Evolutionary conservation across 805 yeast species (phyloP).

Genomic region (Isabelozyma rhagii): DNA sequence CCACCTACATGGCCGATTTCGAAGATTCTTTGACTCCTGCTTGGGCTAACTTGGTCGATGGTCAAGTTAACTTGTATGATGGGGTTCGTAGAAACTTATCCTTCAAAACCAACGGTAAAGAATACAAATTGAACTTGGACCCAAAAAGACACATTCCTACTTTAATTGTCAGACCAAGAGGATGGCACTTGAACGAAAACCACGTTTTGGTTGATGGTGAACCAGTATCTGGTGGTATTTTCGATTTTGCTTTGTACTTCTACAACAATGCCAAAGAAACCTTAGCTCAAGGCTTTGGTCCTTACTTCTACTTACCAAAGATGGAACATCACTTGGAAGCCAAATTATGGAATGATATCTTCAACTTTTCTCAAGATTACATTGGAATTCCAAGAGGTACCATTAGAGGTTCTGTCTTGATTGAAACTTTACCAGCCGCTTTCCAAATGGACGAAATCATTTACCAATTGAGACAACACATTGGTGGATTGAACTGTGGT

Average conservation of each 20-base stretch:
- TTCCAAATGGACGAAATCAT: conserved; percentile 85
- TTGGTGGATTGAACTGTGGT: conserved; percentile 82
- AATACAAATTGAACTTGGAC: conserved; percentile 40
- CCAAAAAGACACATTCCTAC: conserved; percentile 66
- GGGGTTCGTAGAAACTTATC: conserved; percentile 65
- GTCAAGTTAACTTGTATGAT: conserved; percentile 76
- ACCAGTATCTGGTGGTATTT: conserved; percentile 72
- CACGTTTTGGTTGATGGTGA: conserved; percentile 71
- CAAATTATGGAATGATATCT: conserved; percentile 77
- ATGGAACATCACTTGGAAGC: conserved; percentile 87
- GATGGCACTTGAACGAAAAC: conserved; percentile 80
- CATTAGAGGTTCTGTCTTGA: conserved; percentile 75
- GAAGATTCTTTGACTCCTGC: conserved; percentile 86
- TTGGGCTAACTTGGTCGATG: conserved; percentile 75
- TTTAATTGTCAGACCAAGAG: conserved; percentile 81
- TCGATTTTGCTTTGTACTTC: conserved; percentile 78
- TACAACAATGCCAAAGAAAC: conserved; percentile 68
- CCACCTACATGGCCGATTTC: conserved; percentile 83
- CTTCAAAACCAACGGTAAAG: conserved; percentile 40
- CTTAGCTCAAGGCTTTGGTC: conserved; percentile 66
- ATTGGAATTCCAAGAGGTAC: conserved; percentile 70
- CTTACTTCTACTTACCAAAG: conserved; percentile 80
- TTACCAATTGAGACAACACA: conserved; percentile 72
- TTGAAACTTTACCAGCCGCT: conserved; percentile 82
- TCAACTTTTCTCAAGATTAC: conserved; percentile 72